A percentile compares a stretch with the other conserved stretches of the same genome.
Evolutionary conservation across 345 rosid genomes (phyloP).

Genomic region (Heritiera littoralis): DNA sequence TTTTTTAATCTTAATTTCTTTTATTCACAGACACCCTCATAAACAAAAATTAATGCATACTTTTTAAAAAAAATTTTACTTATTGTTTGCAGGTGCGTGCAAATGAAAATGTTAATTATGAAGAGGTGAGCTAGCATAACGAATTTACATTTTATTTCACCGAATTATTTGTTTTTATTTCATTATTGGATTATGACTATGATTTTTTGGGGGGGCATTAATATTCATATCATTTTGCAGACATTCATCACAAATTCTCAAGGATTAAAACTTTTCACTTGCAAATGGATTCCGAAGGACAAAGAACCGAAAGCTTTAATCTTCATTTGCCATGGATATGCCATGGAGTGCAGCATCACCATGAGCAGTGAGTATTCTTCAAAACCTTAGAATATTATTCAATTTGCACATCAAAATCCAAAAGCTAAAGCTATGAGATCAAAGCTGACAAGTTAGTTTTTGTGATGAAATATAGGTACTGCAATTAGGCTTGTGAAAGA

Average conservation of each 20-base stretch:
- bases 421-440: neutral
- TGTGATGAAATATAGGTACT: slow-evolving; percentile 44
- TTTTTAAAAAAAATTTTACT: neutral
- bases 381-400: neutral
- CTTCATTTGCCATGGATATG: slow-evolving; percentile 85
- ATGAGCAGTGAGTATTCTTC: slow-evolving; percentile 54
- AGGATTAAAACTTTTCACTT: slow-evolving; percentile 67
- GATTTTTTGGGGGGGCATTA: neutral
- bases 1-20: neutral
- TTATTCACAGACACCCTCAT: neutral
- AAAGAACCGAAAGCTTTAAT: slow-evolving; percentile 66
- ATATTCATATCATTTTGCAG: neutral
- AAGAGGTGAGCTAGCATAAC: neutral
- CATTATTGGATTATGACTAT: neutral
- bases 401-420: neutral
- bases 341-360: slow-evolving; percentile 88
- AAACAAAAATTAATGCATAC: too few relatives aligned
- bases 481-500: slow-evolving; percentile 56
- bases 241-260: slow-evolving; percentile 45
- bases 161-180: too few relatives aligned
- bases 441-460: neutral
- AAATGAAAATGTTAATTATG: slow-evolving; percentile 13
- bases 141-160: too few relatives aligned
- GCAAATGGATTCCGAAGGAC: slow-evolving; percentile 59
- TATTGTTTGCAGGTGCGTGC: neutral